A percentile compares a stretch with the other conserved stretches of the same genome.
These are phyloP conservation scores for Dactylella cylindrospora DNA, from an alignment of 2,329 filamentous ascomycete species.

Conservation along the genomic window DNA sequence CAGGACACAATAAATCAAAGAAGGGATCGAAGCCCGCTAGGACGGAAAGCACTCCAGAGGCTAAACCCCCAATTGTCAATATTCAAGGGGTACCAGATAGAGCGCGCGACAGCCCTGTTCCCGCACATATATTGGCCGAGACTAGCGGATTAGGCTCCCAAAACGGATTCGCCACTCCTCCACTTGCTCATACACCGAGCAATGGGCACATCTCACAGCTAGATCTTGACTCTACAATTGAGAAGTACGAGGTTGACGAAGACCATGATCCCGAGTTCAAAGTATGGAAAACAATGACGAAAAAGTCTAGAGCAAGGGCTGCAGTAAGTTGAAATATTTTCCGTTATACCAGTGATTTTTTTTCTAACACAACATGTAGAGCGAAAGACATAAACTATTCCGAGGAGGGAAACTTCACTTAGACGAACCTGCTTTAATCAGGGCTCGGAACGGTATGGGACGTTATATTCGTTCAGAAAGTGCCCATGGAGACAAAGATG, in stretches of 20 bases:
- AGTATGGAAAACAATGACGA: constrained; percentile 98
- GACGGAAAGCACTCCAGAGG: constrained; percentile 75
- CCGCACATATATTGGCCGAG: constrained; percentile 57
- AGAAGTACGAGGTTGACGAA: constrained; percentile 72
- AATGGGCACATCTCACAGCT: constrained; percentile 57
- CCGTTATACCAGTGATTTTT: constrained; percentile 1
- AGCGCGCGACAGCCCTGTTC: constrained; percentile 51
- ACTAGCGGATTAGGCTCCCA: constrained; percentile 56
- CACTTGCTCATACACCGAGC: constrained; percentile 68
- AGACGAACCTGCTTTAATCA: constrained; percentile 82
- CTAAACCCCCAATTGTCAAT: constrained; percentile 70
- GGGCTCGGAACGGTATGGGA: constrained; percentile 85
- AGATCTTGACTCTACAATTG: constrained; percentile 72
- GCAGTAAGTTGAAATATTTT: constrained; percentile 45
- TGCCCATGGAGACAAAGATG: constrained; percentile 50
- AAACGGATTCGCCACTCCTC: constrained; percentile 83
- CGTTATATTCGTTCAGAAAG: constrained; percentile 66
- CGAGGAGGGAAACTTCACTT: constrained; percentile 78
- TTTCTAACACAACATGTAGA: constrained; percentile 57
- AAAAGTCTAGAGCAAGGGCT: constrained; percentile 76
- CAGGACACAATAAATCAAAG: constrained; percentile 74
- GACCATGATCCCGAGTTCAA: constrained; percentile 80
- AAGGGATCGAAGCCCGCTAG: constrained; percentile 73
- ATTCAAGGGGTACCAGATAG: constrained; percentile 53
- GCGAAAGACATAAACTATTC: constrained; percentile 83